Evolutionary conservation across 2,329 filamentous ascomycete species (phyloP).

Genomic region (Penicillium sclerotiorum): DNA sequence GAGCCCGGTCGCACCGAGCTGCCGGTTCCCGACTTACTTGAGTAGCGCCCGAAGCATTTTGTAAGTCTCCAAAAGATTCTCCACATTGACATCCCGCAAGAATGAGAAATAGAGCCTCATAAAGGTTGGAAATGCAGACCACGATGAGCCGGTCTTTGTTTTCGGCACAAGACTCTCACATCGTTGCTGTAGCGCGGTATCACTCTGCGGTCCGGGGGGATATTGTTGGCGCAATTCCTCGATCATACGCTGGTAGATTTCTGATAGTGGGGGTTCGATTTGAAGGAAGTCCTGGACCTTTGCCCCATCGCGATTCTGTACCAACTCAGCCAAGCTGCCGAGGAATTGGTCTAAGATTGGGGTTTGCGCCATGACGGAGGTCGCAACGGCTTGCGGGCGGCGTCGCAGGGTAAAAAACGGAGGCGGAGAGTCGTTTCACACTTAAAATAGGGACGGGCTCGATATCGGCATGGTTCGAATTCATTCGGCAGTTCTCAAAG

Average conservation of each 20-base stretch:
- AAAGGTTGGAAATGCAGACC: constrained; percentile 77
- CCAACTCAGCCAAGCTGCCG: constrained; percentile 61
- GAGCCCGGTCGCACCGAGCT: no score
- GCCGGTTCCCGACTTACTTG: constrained; percentile 59
- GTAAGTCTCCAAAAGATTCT: constrained; percentile 74
- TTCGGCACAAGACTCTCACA: constrained; percentile 67
- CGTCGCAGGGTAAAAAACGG: no score
- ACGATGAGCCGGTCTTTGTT: constrained; percentile 66
- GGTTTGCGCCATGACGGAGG: constrained; percentile 47
- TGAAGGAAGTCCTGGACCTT: constrained; percentile 70
- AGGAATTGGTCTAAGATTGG: constrained; percentile 71
- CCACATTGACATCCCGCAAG: constrained; percentile 76
- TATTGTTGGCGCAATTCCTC: constrained; percentile 66
- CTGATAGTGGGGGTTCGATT: constrained; percentile 71
- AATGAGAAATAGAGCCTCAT: constrained; percentile 80
- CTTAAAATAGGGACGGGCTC: no score
- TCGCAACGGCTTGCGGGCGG: no score
- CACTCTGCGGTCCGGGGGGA: constrained; percentile 50
- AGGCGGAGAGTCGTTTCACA: no score
- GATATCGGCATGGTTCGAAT: no score
- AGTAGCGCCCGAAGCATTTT: constrained; percentile 72
- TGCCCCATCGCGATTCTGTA: constrained; percentile 65
- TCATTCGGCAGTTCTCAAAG: no score
- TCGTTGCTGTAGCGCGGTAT: constrained; percentile 59
- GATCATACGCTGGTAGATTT: constrained; percentile 69